Conservation (phyloP, 2,329 filamentous ascomycete genomes). For the Hypoxylon sp. region DNA sequence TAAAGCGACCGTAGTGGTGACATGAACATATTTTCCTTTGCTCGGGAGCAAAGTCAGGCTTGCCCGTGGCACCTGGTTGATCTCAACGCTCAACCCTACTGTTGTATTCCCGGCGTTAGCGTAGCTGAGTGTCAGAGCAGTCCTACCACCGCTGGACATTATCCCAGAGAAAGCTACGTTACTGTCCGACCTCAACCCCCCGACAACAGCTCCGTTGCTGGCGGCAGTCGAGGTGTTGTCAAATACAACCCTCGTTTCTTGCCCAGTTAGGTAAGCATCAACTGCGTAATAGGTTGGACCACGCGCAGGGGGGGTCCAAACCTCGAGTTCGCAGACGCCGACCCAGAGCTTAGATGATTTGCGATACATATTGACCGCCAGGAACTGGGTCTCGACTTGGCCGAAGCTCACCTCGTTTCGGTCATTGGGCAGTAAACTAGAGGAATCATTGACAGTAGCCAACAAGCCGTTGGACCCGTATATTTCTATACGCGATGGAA, state of each 20-base stretch:
- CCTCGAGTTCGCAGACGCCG: constrained; percentile 53
- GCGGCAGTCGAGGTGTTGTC: constrained; percentile 43
- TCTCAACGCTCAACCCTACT: constrained; percentile 39
- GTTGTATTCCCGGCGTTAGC: constrained; percentile 40
- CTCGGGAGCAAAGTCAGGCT: constrained; percentile 41
- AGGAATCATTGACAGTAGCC: constrained; percentile 34
- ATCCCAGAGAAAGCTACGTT: constrained; percentile 50
- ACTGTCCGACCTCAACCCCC: constrained; percentile 44
- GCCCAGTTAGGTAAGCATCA: constrained; percentile 49
- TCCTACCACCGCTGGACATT: constrained; percentile 35
- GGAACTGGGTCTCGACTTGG: constrained; percentile 46
- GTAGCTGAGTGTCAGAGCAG: constrained; percentile 44
- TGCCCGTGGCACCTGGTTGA: constrained; percentile 45
- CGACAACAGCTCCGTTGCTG: constrained; percentile 47
- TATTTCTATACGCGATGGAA: constrained; percentile 47
- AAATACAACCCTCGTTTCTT: constrained; percentile 43
- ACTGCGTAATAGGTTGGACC: constrained; percentile 47
- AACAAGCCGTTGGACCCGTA: constrained; percentile 45
- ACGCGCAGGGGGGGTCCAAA: constrained; percentile 46
- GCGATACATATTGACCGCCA: constrained; percentile 51
- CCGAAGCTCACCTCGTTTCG: constrained; percentile 48
- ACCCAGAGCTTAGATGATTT: constrained; percentile 44
- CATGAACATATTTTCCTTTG: constrained; percentile 35
- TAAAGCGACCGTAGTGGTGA: constrained; percentile 31
- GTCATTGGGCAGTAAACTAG: constrained; percentile 47